Evolutionary conservation across 2,329 filamentous ascomycete genomes (phyloP), one percentile per base, ranked within the genome.

Genomic region (Sphaerostilbella broomeana): DNA sequence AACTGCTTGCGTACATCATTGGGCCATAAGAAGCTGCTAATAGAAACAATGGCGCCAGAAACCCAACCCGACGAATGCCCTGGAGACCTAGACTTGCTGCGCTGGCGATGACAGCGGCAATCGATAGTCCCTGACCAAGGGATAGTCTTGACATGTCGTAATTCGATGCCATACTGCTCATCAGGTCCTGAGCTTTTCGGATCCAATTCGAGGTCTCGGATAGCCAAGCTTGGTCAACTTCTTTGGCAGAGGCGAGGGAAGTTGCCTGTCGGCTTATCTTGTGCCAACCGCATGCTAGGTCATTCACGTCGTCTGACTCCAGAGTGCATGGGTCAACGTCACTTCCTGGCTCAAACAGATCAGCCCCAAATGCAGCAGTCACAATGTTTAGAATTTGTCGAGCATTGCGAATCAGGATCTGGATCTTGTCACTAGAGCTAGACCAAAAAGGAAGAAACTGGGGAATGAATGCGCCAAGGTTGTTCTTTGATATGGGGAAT

Each of bases 1-100:
- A 98, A 55, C 89, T 97, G 58, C 86, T 95, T 8, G 89, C 90
- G 63, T 97, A 97, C 89, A 97, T 97, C 79, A 95, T 94, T 25
- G 77, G 59, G 2, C 81, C 79, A 55, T 97, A 95, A 0, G 74
- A 60, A 0, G 80, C 33, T 1, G 74, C 74, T 20, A 79, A 66
- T 2, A 72, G 46, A 4, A 65, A 48, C 35, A 84, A 65, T 4
- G 70, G 68, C 7, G 58, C 41, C 9, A 69, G 51, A 11, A 43
- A 39, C 1, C 47, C 48, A 13, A 40, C 27, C 1, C 35, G 40
- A 15, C 44, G 36, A 7, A 35, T 24, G 16, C 47, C 46, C 8
- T 50, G 42, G 8, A 45, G 34, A 2, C 42, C 31, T 9, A 51
- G 41, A 3, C 41, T 47, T 4, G 38, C 19, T 1, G 33, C 31